Evolutionary conservation across 257 asterid species (phyloP).

Genomic region (Phtheirospermum japonicum): DNA sequence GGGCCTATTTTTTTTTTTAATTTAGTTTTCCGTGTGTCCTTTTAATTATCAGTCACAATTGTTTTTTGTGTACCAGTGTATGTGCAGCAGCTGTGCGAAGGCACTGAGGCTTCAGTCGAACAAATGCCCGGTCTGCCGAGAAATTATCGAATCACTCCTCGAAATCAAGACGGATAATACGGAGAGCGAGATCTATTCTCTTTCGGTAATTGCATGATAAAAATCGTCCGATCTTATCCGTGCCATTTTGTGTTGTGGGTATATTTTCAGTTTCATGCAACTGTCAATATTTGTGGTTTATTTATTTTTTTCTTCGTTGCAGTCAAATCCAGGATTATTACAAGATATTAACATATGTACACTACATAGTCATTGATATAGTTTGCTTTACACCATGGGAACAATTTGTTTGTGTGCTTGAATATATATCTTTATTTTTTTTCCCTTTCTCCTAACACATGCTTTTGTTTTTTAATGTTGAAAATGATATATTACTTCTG

Average conservation of each 20-base stretch:
- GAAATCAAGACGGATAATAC: constrained; percentile 49
- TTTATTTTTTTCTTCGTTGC: constrained; percentile 12
- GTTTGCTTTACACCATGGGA: constrained; percentile 32
- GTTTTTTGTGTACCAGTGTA: constrained; percentile 38
- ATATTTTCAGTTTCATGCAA: constrained; percentile 31
- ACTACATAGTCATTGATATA: constrained; percentile 34
- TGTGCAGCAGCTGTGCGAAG: constrained; percentile 68
- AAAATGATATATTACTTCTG: constrained; percentile 5
- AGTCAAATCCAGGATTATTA: constrained; percentile 26
- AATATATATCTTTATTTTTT: constrained; percentile 17
- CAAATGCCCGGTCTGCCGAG: constrained; percentile 70
- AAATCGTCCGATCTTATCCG: constrained; percentile 11
- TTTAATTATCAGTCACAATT: neutral
- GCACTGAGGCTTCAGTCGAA: constrained; percentile 65
- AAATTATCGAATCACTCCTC: constrained; percentile 51
- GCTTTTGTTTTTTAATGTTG: neutral
- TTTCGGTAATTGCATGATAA: constrained; percentile 20
- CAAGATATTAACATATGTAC: constrained; percentile 30
- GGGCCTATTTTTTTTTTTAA: too few species aligned
- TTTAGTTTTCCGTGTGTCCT: too few species aligned
- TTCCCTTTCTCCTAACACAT: too few species aligned
- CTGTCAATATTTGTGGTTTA: constrained; percentile 33
- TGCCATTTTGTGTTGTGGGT: constrained; percentile 23
- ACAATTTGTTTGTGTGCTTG: constrained; percentile 28
- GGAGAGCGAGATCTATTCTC: constrained; percentile 29